phyloP scores from a whole-genome alignment of 1,139 yeast genomes.

The Meyerozyma guilliermondii region DNA sequence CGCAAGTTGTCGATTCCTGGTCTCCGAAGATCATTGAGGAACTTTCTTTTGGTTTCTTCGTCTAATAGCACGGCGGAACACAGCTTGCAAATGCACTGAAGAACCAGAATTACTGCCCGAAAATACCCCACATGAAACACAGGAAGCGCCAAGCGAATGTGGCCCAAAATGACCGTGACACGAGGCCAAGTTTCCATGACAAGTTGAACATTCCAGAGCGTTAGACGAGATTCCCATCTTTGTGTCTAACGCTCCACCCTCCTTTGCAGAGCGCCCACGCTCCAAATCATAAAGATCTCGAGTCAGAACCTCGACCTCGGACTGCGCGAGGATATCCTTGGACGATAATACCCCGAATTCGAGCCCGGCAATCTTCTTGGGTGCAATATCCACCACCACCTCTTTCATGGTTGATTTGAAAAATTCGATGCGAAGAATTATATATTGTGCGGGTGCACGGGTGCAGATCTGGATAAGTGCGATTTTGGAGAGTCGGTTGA shows the following conservation, averaged over 20 bases:
- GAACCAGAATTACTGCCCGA: slow-evolving; percentile 81
- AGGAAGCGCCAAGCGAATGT: slow-evolving; percentile 85
- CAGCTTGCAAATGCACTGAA: slow-evolving; percentile 88
- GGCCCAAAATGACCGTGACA: slow-evolving; percentile 99
- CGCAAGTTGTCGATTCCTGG: slow-evolving; percentile 89
- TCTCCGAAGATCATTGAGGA: slow-evolving; percentile 69
- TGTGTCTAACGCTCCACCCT: slow-evolving; percentile 84
- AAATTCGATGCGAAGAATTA: slow-evolving; percentile 1
- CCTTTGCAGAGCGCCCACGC: slow-evolving; percentile 79
- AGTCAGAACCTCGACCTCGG: slow-evolving; percentile 90
- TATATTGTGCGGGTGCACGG: background rate
- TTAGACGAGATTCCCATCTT: slow-evolving; percentile 93
- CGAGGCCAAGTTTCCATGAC: slow-evolving; percentile 87
- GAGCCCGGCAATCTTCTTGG: slow-evolving; percentile 84
- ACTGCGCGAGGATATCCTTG: slow-evolving; percentile 85
- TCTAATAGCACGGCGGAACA: slow-evolving; percentile 78
- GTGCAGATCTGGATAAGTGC: background rate
- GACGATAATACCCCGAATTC: slow-evolving; percentile 92
- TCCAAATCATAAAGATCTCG: slow-evolving; percentile 88
- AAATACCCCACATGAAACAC: slow-evolving; percentile 97
- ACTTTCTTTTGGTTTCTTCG: slow-evolving; percentile 65
- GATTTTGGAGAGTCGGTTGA: background rate
- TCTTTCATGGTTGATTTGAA: slow-evolving; percentile 50
- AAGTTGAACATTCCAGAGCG: slow-evolving; percentile 77
- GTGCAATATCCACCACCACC: slow-evolving; percentile 76